Evolutionary conservation across 2,329 filamentous ascomycete genomes (phyloP), one percentile per base, ranked within the genome.

Genomic region (Pyrenochaeta sp.): DNA sequence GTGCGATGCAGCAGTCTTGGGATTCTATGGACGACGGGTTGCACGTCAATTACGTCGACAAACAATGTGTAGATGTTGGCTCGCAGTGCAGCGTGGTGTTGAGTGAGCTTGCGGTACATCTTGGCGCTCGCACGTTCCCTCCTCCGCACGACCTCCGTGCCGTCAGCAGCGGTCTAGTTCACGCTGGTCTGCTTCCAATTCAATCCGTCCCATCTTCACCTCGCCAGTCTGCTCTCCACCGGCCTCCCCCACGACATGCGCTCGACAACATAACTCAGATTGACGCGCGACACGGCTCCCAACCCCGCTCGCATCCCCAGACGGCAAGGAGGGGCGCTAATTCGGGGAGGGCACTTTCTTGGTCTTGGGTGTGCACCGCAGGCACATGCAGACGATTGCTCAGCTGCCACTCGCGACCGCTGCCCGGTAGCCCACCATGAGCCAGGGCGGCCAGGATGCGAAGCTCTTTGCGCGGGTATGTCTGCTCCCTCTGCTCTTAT

Each of bases 381-480:
- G 56, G 57, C 60, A 58, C 62, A 68, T 68, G 64, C 65, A 63
- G 50, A 44, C 43, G 37, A 44, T 48, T 40, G 50, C 57, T 22
- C 47, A 49, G 36, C 50, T 46, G 35, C 40, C 39, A 53, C 41
- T 48, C 43, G 39, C 47, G 50, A 55, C 51, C 60, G n/a, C n/a
- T n/a, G n/a, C n/a, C 49, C 58, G 53, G 47, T 51, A 63, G 60
- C 57, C 61, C 66, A 76, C 59, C 60, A 86, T 86, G 82, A 83
- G 79, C 72, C 77, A 81, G 53, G 74, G 85, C 74, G 90, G 89
- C 77, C 91, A 94, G 76, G 94, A 97, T 85, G 96, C 94, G 78
- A 97, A 96, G 84, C 87, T 99, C 78, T 99, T 99, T 80, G 93
- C 94, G 74, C 86, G 94, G 80, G 94, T 99, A 87, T 65, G 85